Conservation (phyloP, 2,329 filamentous ascomycete species). For the Exophiala viscosa region DNA sequence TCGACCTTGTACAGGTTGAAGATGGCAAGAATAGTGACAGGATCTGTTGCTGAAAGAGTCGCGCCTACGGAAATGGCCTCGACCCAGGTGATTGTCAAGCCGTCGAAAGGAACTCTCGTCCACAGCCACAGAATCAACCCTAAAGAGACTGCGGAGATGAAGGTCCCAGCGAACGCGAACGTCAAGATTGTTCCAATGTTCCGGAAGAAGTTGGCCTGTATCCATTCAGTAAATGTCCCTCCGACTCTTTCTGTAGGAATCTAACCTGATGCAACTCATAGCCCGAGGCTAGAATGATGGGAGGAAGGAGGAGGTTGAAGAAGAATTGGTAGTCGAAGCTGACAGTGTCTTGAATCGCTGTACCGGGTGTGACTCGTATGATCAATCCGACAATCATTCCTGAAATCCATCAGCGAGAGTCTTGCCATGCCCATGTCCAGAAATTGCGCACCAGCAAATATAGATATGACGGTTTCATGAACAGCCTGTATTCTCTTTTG, state of each 20-base stretch:
- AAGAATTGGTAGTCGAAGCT: conserved; percentile 99
- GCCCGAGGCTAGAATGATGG: conserved; percentile 93
- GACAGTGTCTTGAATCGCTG: conserved; percentile 82
- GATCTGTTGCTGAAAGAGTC: conserved; percentile 93
- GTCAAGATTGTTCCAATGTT: conserved; percentile 97
- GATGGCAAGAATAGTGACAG: conserved; percentile 95
- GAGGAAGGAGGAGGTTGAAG: conserved; percentile 97
- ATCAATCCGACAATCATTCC: conserved; percentile 94
- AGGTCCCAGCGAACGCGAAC: conserved; percentile 95
- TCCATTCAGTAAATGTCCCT: background rate
- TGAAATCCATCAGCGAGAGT: conserved; percentile 35
- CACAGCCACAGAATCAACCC: conserved; percentile 85
- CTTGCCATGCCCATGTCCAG: background rate
- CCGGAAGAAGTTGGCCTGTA: conserved; percentile 87
- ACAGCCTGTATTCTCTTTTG: conserved; percentile 96
- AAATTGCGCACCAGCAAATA: conserved; percentile 72
- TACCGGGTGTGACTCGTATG: conserved; percentile 73
- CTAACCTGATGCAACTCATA: conserved; percentile 86
- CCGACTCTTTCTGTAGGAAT: conserved; percentile 4
- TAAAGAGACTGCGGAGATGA: conserved; percentile 93
- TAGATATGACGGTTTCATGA: conserved; percentile 96
- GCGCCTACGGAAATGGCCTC: conserved; percentile 96
- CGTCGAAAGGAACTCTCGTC: conserved; percentile 79
- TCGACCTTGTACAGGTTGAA: conserved; percentile 99
- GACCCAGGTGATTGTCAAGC: conserved; percentile 81